phyloP scores from a whole-genome alignment of 177 flowering plant species.

The Vitis hybrid region DNA sequence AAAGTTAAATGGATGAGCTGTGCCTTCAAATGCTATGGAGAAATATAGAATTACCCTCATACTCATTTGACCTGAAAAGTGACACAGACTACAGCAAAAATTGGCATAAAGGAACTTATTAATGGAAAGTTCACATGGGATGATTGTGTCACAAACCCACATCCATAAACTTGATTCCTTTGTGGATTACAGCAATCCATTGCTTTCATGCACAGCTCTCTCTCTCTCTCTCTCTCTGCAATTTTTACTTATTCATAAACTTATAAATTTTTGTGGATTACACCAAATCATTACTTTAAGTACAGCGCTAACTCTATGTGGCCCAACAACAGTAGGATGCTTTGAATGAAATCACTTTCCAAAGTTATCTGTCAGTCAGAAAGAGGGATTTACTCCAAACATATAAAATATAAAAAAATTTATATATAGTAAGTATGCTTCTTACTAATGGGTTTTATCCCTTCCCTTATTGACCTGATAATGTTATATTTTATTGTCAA shows the following conservation, averaged over 20 bases:
- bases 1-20: no score
- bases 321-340: not conserved
- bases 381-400: not conserved
- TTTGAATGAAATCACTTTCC: not conserved
- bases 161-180: not conserved
- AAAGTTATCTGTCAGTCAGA: not conserved
- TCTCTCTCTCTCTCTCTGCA: conserved; percentile 10
- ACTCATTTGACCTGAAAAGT: no score
- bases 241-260: not conserved
- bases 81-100: not conserved
- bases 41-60: no score
- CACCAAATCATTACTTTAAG: not conserved
- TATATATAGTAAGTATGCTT: not conserved
- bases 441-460: not conserved
- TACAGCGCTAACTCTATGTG: not conserved
- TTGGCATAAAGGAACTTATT: not conserved
- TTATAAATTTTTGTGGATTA: conserved; percentile 1
- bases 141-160: conserved; percentile 8
- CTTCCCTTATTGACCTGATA: conserved; percentile 1
- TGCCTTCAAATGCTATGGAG: no score
- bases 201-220: conserved; percentile 9
- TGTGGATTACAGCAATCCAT: conserved; percentile 5
- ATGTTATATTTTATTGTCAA: conserved; percentile 5
- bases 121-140: conserved; percentile 7
- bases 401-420: not conserved